Evolutionary conservation across 208 protist genomes (phyloP).

Genomic region (Trypanosoma conorhini): DNA sequence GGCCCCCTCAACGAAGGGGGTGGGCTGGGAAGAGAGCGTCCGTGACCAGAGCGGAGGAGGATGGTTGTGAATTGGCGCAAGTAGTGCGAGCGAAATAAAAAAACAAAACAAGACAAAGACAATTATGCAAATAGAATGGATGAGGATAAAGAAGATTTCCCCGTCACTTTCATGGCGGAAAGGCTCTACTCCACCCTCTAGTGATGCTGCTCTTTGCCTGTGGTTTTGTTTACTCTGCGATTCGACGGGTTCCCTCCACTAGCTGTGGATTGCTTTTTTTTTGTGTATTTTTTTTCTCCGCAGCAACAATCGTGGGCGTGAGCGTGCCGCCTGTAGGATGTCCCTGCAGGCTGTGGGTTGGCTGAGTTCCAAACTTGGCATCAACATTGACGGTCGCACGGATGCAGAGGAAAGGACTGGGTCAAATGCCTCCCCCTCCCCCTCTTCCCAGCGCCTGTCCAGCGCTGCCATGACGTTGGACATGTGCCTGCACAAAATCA

Average conservation of each 20-base stretch:
- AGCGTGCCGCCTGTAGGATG: slow-evolving; percentile 33
- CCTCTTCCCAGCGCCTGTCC: neutral
- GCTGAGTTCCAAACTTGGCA: slow-evolving; percentile 76
- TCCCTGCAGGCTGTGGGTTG: slow-evolving; percentile 71
- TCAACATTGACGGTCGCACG: slow-evolving; percentile 61
- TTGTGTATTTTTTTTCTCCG: slow-evolving; percentile 11
- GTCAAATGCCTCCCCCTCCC: neutral
- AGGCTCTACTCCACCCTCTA: too few species aligned
- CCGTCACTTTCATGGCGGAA: too few species aligned
- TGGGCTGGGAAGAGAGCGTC: too few species aligned
- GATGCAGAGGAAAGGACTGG: slow-evolving; percentile 14
- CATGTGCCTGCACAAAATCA: slow-evolving; percentile 28
- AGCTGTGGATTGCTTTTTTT: slow-evolving; percentile 13
- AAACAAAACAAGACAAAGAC: neutral
- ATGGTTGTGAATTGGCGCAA: neutral
- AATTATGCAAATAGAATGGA: neutral
- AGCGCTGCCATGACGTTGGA: slow-evolving; percentile 9
- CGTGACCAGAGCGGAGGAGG: too few species aligned
- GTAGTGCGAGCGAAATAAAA: neutral
- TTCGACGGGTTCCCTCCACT: neutral
- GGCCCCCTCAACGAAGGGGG: too few species aligned
- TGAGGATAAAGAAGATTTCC: neutral
- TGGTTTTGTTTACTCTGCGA: too few species aligned
- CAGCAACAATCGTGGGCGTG: neutral
- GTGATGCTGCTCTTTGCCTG: too few species aligned